A percentile compares a stretch with the other conserved stretches of the same genome.
Evolutionary conservation across 805 yeast genomes (phyloP).

Genomic region (Torulaspora delbrueckii): DNA sequence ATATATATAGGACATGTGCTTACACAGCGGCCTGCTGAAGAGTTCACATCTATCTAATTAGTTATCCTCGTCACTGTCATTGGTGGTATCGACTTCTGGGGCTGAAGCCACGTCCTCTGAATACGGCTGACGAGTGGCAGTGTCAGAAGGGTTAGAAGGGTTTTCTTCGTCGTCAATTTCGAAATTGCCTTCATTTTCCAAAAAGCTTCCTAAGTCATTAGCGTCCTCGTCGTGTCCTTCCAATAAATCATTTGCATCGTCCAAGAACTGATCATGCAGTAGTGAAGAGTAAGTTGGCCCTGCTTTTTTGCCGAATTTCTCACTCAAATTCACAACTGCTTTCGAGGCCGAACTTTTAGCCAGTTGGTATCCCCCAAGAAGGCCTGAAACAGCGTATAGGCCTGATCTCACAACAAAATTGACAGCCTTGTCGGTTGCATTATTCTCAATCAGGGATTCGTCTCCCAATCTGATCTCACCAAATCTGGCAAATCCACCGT

Average conservation of each 20-base stretch:
- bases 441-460: constrained; percentile 62
- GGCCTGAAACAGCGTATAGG: constrained; percentile 42
- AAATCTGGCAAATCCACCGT: constrained; percentile 69
- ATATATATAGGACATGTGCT: neutral
- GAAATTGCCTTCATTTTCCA: constrained; percentile 34
- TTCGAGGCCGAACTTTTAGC: constrained; percentile 15
- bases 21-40: neutral
- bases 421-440: constrained; percentile 52
- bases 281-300: constrained; percentile 34
- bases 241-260: constrained; percentile 36
- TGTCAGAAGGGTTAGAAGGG: neutral
- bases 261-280: constrained; percentile 33
- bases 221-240: constrained; percentile 47
- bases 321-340: constrained; percentile 15
- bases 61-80: neutral
- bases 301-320: constrained; percentile 28
- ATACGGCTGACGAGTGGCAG: constrained; percentile 1
- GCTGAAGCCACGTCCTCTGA: constrained; percentile 5
- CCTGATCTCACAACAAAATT: constrained; percentile 58
- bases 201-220: constrained; percentile 42
- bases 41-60: neutral
- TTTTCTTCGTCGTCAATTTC: constrained; percentile 37
- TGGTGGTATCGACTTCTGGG: neutral
- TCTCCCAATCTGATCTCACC: constrained; percentile 86
- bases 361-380: constrained; percentile 22